Percentiles rank a stretch among this genome's conserved stretches.
These are phyloP conservation scores for Camelina laxa DNA, from an alignment of 345 rosid species.

Conservation along the genomic window DNA sequence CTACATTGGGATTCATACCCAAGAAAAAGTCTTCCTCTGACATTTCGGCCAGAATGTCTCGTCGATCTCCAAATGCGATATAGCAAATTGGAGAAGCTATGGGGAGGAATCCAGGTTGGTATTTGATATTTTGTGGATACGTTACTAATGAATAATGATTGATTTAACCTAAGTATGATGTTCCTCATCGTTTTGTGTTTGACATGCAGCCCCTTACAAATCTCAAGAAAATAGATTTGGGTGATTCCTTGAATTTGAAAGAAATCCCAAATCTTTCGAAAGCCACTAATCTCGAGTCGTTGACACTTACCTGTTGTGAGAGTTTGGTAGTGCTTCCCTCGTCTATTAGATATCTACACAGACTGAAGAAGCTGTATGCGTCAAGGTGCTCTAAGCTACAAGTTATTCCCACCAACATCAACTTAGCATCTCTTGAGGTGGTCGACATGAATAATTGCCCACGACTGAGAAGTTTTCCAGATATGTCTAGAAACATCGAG, in stretches of 20 bases:
- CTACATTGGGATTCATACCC: too few relatives aligned
- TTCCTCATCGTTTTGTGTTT: not conserved
- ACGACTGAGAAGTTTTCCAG: conserved; percentile 28
- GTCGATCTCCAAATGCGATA: not conserved
- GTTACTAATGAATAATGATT: not conserved
- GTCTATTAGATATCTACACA: not conserved
- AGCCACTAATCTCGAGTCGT: conserved; percentile 30
- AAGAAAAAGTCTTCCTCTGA: conserved; percentile 16
- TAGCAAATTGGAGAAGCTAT: conserved; percentile 33
- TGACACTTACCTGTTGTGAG: conserved; percentile 4
- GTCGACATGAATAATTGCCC: conserved; percentile 20
- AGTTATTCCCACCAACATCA: conserved; percentile 18
- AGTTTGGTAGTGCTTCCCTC: conserved; percentile 34
- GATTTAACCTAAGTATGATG: not conserved
- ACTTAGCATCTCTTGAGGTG: conserved; percentile 22
- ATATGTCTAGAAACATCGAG: conserved; percentile 20
- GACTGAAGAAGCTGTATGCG: conserved; percentile 14
- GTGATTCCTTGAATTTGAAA: not conserved
- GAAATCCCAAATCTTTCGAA: conserved; percentile 39
- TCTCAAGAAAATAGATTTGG: conserved; percentile 32
- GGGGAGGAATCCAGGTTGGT: conserved; percentile 43
- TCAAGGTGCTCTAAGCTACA: conserved; percentile 6
- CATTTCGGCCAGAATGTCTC: not conserved
- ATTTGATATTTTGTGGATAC: not conserved
- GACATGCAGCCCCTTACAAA: conserved; percentile 33